Percentiles rank a stretch among this genome's conserved stretches.
Conservation (phyloP, 495 filamentous ascomycete species). For the Mycothermus thermophilus region DNA sequence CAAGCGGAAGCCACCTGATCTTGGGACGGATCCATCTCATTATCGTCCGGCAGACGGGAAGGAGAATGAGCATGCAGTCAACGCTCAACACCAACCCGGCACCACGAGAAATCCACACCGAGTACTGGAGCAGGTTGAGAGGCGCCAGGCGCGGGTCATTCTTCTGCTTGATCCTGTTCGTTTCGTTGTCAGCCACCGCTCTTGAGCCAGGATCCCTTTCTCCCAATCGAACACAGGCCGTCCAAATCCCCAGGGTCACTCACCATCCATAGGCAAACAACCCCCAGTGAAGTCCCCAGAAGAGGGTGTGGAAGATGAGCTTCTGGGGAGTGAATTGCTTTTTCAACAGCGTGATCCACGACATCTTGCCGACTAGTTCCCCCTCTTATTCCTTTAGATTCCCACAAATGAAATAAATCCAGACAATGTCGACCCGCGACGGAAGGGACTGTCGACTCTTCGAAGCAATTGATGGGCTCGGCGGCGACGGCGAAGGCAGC, state of each 20-base stretch:
- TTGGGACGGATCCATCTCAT: slow-evolving; percentile 75
- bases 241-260: slow-evolving; percentile 12
- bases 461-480: slow-evolving; percentile 10
- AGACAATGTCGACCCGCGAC: slow-evolving; percentile 41
- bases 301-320: slow-evolving; percentile 68
- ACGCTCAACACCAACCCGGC: slow-evolving; percentile 70
- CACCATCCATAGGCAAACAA: slow-evolving; percentile 88
- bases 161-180: not conserved
- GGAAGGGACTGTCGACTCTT: slow-evolving; percentile 13
- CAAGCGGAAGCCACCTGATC: slow-evolving; percentile 74
- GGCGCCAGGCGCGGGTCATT: slow-evolving; percentile 41
- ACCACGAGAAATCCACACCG: slow-evolving; percentile 92
- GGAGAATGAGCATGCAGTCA: slow-evolving; percentile 73
- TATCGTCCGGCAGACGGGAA: slow-evolving; percentile 90
- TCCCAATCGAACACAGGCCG: too few relatives aligned
- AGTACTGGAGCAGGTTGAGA: slow-evolving; percentile 71
- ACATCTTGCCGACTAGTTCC: slow-evolving; percentile 27
- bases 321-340: slow-evolving; percentile 53
- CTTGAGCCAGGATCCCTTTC: too few relatives aligned
- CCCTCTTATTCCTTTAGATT: slow-evolving; percentile 11
- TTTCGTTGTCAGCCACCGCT: too few relatives aligned
- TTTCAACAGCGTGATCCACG: slow-evolving; percentile 26
- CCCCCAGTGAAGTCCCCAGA: slow-evolving; percentile 70
- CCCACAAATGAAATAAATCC: slow-evolving; percentile 6
- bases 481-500: too few relatives aligned